Percentiles rank a stretch among this genome's conserved stretches.
phyloP scores from a whole-genome alignment of 192 early-diverging fungal genomes.

The Podila clonocystis region DNA sequence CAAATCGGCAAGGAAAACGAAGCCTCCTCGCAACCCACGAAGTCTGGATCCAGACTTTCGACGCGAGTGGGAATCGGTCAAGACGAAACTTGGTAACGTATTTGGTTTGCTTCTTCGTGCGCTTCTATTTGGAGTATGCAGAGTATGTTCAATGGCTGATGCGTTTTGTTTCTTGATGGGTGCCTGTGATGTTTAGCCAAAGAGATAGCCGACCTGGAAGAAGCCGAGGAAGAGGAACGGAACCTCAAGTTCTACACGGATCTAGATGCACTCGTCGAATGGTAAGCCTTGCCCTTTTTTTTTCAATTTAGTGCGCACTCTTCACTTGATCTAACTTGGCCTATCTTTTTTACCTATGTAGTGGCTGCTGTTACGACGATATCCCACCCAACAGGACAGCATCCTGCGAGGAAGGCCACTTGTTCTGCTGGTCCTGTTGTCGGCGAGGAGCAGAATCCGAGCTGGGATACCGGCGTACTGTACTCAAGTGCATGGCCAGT shows the following conservation, averaged over 20 bases:
- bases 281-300: constrained; percentile 5
- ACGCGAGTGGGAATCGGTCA: constrained; percentile 17
- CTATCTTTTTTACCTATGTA: neutral
- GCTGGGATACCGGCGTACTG: constrained; percentile 56
- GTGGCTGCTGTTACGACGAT: constrained; percentile 63
- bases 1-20: neutral
- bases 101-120: neutral
- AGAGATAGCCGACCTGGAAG: constrained; percentile 18
- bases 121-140: neutral
- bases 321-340: neutral
- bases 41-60: constrained; percentile 20
- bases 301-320: neutral
- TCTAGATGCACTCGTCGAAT: constrained; percentile 17
- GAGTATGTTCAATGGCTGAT: too few relatives aligned
- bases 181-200: neutral
- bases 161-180: neutral
- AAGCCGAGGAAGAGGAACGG: constrained; percentile 14
- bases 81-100: constrained; percentile 21
- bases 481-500: constrained; percentile 57
- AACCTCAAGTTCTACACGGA: constrained; percentile 28
- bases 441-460: constrained; percentile 59
- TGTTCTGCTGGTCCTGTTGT: constrained; percentile 64
- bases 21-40: neutral
- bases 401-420: constrained; percentile 66
- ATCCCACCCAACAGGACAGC: constrained; percentile 49